Evolutionary conservation across 305 asterid species (phyloP), one percentile per base, ranked within the genome.

Genomic region (Fraxinus sp.): DNA sequence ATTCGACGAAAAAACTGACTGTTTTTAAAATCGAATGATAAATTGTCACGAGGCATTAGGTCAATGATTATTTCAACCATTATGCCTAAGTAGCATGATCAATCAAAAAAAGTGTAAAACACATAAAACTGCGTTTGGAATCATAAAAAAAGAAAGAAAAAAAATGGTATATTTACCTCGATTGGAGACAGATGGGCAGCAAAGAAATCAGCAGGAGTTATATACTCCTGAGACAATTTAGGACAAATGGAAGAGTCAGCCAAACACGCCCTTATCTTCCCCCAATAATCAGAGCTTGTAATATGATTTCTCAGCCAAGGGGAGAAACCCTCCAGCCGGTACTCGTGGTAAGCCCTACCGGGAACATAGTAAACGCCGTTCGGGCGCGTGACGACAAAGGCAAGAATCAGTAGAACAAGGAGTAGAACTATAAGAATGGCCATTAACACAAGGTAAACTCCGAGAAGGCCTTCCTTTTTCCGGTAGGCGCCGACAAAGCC

Each of bases 401-500:
- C 97, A 77, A 93, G 88, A 30, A 95, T 89, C 30, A 92, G 92
- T 80, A 95, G 88, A 2, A 86, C 89, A 9, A 95, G 89, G 30
- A 92, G 90, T 1, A 92, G 85, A 20, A 92, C 88, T 11, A 95
- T 91, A 88, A 95, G 97, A 59, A 93, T 91, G 75, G 93, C 95
- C 95, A 90, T 93, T 85, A 88, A 90, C 3, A 90, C 96, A 3
- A 92, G 78, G 91, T 95, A 95, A 62, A 95, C 77, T 4, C 93
- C 95, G 6, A 95, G 81, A 1, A 95, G 93, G 14, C 92, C 92
- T 49, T 93, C 93, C 72, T 91, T 95, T 32, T 89, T 90, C 92
- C 92, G 83, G 89, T 91, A 90, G 28, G 98, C 97, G 24, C 98
- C 98, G 32, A 89, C 79, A 86, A 95, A 91, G 24, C 98, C 98